Conservation (phyloP, 345 rosid species). For the Mercurialis annua region DNA sequence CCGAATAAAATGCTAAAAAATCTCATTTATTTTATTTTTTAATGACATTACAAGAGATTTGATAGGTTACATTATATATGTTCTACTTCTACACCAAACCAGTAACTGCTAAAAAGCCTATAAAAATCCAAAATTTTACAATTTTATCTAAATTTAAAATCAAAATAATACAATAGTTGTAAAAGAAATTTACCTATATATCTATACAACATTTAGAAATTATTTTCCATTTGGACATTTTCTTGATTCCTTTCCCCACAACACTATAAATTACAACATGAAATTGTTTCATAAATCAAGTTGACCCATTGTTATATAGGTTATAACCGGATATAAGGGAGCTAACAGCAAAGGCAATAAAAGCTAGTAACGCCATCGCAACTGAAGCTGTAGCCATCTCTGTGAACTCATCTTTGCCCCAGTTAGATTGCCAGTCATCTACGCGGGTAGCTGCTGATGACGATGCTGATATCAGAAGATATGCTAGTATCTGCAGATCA, state of each 20-base stretch:
- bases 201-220: conserved; percentile 22
- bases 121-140: neutral
- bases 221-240: neutral
- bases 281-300: conserved; percentile 18
- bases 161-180: neutral
- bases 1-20: too few relatives aligned
- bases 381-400: conserved; percentile 89
- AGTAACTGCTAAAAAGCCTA: too few relatives aligned
- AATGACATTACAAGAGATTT: too few relatives aligned
- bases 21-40: too few relatives aligned
- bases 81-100: too few relatives aligned
- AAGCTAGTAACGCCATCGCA: conserved; percentile 73
- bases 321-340: conserved; percentile 73
- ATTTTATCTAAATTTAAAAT: neutral
- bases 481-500: conserved; percentile 65
- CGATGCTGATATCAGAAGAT: conserved; percentile 84
- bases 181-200: neutral
- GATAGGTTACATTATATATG: too few relatives aligned
- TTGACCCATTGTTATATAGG: conserved; percentile 43
- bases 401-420: conserved; percentile 99
- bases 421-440: conserved; percentile 89
- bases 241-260: neutral
- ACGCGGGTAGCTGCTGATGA: conserved; percentile 93
- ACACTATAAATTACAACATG: neutral
- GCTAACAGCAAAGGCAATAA: conserved; percentile 70